Evolutionary conservation across 2,329 filamentous ascomycete genomes (phyloP).

Genomic region (Colletotrichum higginsianum): DNA sequence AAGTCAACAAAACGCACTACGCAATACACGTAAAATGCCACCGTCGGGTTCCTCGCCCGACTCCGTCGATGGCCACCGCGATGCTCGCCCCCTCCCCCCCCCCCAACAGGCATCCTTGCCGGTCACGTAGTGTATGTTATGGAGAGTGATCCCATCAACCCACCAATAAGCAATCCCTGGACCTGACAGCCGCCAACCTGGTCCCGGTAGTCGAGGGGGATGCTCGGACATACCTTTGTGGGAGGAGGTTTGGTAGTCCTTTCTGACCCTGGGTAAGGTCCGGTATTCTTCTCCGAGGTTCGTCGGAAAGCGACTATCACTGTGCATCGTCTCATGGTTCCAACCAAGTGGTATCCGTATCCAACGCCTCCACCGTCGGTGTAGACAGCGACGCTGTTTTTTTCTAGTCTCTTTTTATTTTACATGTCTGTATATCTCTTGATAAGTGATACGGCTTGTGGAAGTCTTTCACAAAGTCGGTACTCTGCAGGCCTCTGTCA

Average conservation of each 20-base stretch:
- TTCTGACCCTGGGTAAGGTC: background rate
- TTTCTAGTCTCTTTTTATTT: no score
- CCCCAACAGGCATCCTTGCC: conserved; percentile 5
- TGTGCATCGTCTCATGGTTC: background rate
- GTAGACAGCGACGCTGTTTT: background rate
- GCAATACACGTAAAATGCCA: background rate
- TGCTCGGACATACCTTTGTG: background rate
- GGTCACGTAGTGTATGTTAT: conserved; percentile 1
- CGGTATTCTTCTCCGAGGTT: background rate
- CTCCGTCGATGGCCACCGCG: conserved; percentile 6
- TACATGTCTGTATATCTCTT: no score
- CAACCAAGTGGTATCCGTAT: background rate
- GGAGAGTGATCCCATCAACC: background rate
- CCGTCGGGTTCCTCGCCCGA: conserved; percentile 7
- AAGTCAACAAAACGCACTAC: background rate
- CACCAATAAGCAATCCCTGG: conserved; percentile 23
- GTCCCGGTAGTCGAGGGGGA: conserved; percentile 17
- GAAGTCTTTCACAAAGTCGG: no score
- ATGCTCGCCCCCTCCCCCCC: no score
- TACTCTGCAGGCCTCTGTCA: background rate
- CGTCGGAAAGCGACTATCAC: background rate
- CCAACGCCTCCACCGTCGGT: no score
- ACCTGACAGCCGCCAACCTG: conserved; percentile 4
- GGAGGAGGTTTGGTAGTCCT: conserved; percentile 10
- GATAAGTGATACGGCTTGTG: no score